Evolutionary conservation across 2,329 filamentous ascomycete genomes (phyloP), one percentile per base, ranked within the genome.

Genomic region (Beauveria rudraprayagi): DNA sequence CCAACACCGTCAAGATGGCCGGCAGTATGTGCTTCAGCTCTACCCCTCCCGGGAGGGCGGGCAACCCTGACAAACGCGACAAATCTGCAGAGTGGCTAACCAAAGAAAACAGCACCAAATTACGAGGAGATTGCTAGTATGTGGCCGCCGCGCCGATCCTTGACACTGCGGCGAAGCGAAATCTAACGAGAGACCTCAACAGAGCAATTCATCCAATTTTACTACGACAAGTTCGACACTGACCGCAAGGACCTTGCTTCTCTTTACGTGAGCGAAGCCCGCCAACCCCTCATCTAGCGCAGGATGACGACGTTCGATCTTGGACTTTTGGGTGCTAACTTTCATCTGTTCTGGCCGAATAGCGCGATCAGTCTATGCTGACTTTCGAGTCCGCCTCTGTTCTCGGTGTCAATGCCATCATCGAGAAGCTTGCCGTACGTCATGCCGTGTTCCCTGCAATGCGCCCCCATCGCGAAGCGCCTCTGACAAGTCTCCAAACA

Each of bases 121-220:
- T 78, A 76, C 67, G 75, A 79, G 67, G 72, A 71, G 8, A 66
- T 81, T 69, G 78, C 78, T 66, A 78, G 78, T 81, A 75, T 66
- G 78, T 76, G 40, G 40, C 37, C 47, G 55, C 54, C 26, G 30
- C 40, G 28, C n/a, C 10, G 37, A 30, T 30, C 26, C 24, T 34
- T 16, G 41, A 50, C 19, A 30, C 48, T 26, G 52, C 48, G 47
- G 19, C 19, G 26, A 59, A 30, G 17, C 28, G 17, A 19, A 3
- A 22, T 58, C 55, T 56, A 54, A 60, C 51, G 26, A 52, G 16
- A 28, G 17, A 50, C 48, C 34, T 26, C 19, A 19, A 66, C 54
- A 97, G 92, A 88, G 75, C 84, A 95, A 78, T 97, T 97, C 77
- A 88, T 93, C 67, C 73, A 87, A 63, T 93, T 88, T 81, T 97